These are phyloP conservation scores for Infundibulicybe gibba DNA, from an alignment of 768 basidiomycete genomes.

Conservation along the genomic window DNA sequence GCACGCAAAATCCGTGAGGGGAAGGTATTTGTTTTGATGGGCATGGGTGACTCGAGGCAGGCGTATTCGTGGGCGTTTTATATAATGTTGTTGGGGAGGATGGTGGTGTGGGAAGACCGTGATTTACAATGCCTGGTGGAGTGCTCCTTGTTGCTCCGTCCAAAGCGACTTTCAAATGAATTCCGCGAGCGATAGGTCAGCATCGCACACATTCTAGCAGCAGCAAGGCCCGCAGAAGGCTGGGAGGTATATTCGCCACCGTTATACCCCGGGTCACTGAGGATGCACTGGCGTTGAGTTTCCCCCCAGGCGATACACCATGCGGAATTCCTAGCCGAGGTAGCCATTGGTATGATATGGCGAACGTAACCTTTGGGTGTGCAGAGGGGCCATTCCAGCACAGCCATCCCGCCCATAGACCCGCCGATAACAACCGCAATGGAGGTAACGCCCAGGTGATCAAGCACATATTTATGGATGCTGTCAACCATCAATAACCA, in stretches of 20 bases:
- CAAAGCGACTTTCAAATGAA: constrained; percentile 89
- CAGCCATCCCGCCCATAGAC: constrained; percentile 97
- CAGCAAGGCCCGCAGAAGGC: constrained; percentile 77
- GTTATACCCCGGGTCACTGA: constrained; percentile 82
- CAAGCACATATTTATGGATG: constrained; percentile 80
- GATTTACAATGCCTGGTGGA: too few species aligned
- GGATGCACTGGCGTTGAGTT: constrained; percentile 92
- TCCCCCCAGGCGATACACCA: constrained; percentile 99
- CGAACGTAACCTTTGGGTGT: constrained; percentile 67
- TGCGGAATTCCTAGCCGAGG: constrained; percentile 87
- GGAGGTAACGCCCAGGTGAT: constrained; percentile 68
- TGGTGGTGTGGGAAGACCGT: constrained; percentile 31
- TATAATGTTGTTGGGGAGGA: too few species aligned
- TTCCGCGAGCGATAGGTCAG: constrained; percentile 89
- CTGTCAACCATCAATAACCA: constrained; percentile 27
- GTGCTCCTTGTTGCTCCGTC: too few species aligned
- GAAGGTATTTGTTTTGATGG: constrained; percentile 16
- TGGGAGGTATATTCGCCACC: constrained; percentile 78
- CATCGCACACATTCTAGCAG: constrained; percentile 89
- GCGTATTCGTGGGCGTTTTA: too few species aligned
- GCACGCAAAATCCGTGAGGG: constrained; percentile 77
- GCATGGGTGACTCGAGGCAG: constrained; percentile 1
- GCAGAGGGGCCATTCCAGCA: constrained; percentile 90
- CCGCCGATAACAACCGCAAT: constrained; percentile 91
- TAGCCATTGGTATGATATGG: constrained; percentile 85